phyloP scores from a whole-genome alignment of 345 rosid species.

The Brassica nigra region DNA sequence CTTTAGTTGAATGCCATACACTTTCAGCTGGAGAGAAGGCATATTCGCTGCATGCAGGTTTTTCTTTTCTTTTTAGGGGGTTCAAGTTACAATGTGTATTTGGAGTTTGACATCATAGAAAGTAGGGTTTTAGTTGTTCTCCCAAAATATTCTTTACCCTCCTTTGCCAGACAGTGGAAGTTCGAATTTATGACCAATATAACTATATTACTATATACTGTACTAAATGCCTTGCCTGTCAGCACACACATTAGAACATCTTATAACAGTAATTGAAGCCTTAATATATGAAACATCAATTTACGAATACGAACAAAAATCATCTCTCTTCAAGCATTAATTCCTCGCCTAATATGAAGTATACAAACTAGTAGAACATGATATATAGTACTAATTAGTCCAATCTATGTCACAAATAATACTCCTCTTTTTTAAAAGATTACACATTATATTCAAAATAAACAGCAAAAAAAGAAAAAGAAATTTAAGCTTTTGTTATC shows the following conservation, averaged over 20 bases:
- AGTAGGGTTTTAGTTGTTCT: slow-evolving; percentile 33
- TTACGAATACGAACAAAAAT: neutral
- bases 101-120: slow-evolving; percentile 36
- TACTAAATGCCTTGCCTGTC: neutral
- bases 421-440: neutral
- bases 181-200: slow-evolving; percentile 23
- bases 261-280: neutral
- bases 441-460: slow-evolving; percentile 1
- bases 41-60: slow-evolving; percentile 38
- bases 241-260: slow-evolving; percentile 13
- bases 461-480: slow-evolving; percentile 1
- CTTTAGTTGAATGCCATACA: slow-evolving; percentile 4
- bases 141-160: slow-evolving; percentile 40
- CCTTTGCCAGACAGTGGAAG: slow-evolving; percentile 33
- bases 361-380: neutral
- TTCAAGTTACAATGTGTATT: slow-evolving; percentile 40
- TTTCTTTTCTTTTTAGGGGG: neutral
- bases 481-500: neutral
- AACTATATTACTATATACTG: neutral
- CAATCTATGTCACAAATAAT: slow-evolving; percentile 14
- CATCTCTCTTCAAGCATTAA: neutral
- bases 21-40: neutral
- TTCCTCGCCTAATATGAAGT: neutral
- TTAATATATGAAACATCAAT: slow-evolving; percentile 3
- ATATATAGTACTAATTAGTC: neutral